Conservation (phyloP, 305 asterid genomes). For the Euphrasia arctica region DNA sequence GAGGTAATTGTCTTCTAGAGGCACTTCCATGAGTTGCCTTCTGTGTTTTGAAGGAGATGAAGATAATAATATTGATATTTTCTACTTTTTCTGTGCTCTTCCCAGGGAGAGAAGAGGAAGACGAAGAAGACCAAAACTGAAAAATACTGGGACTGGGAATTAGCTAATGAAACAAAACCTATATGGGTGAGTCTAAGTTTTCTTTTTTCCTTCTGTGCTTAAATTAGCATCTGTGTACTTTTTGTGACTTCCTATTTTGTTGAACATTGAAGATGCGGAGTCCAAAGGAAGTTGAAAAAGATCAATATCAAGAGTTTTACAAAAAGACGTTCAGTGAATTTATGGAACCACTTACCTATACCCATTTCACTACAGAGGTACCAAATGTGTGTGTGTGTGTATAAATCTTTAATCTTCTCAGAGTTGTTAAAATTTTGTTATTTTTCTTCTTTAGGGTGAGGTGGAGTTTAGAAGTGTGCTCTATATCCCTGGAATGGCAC, state of each 20-base stretch:
- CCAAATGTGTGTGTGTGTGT: neutral
- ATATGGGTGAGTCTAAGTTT: constrained; percentile 70
- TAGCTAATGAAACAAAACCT: constrained; percentile 93
- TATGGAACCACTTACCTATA: constrained; percentile 78
- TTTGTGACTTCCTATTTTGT: no score
- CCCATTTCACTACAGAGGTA: constrained; percentile 98
- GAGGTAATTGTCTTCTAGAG: constrained; percentile 48
- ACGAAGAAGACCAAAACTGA: constrained; percentile 84
- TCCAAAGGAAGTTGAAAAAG: constrained; percentile 93
- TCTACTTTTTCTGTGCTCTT: constrained; percentile 15
- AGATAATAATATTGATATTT: neutral
- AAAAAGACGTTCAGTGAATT: constrained; percentile 93
- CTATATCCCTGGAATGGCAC: constrained; percentile 98
- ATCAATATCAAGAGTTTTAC: constrained; percentile 83
- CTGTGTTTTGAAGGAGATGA: neutral
- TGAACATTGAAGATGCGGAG: constrained; percentile 64
- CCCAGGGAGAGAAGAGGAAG: constrained; percentile 68
- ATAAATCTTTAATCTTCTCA: neutral
- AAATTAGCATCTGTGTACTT: neutral
- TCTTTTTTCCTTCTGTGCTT: constrained; percentile 4
- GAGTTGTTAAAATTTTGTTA: constrained; percentile 7
- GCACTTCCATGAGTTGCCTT: neutral
- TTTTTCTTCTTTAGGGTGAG: constrained; percentile 69
- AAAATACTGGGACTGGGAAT: constrained; percentile 98
- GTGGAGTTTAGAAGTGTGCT: constrained; percentile 96